These are phyloP conservation scores for Lactifluus subvellereus DNA, from an alignment of 768 basidiomycete genomes.

Conservation along the genomic window DNA sequence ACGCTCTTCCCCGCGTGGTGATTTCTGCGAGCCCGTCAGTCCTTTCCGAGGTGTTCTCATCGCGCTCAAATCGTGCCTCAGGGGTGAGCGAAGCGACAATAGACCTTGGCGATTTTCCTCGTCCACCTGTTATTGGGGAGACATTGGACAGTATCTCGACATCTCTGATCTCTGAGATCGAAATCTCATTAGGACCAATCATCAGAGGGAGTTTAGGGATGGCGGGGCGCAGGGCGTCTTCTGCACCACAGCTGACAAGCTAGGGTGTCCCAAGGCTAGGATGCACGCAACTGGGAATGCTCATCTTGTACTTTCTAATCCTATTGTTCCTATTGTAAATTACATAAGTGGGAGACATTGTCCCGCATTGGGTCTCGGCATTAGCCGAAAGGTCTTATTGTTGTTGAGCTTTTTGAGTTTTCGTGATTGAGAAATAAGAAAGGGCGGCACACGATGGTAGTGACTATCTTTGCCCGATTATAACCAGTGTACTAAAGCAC, in stretches of 20 bases:
- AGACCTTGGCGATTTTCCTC: slow-evolving; percentile 20
- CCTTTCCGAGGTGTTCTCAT: slow-evolving; percentile 2
- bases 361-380: background rate
- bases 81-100: slow-evolving; percentile 13
- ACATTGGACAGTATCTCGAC: background rate
- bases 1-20: slow-evolving; percentile 15
- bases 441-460: too few species aligned
- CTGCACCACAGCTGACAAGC: background rate
- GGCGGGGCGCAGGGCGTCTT: slow-evolving; percentile 4
- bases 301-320: too few species aligned
- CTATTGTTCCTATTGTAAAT: background rate
- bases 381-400: slow-evolving; percentile 3
- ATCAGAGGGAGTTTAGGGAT: slow-evolving; percentile 3
- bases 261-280: background rate
- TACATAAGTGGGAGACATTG: too few species aligned
- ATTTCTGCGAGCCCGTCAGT: slow-evolving; percentile 14
- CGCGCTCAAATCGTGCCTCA: slow-evolving; percentile 1
- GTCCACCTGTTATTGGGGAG: slow-evolving; percentile 9
- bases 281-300: too few species aligned
- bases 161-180: slow-evolving; percentile 13
- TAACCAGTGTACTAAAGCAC: background rate
- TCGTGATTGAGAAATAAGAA: too few species aligned
- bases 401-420: background rate
- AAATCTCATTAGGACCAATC: slow-evolving; percentile 7
- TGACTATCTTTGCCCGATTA: too few species aligned